Evolutionary conservation across 768 basidiomycete genomes (phyloP).

Genomic region (Trametes gibbosa): DNA sequence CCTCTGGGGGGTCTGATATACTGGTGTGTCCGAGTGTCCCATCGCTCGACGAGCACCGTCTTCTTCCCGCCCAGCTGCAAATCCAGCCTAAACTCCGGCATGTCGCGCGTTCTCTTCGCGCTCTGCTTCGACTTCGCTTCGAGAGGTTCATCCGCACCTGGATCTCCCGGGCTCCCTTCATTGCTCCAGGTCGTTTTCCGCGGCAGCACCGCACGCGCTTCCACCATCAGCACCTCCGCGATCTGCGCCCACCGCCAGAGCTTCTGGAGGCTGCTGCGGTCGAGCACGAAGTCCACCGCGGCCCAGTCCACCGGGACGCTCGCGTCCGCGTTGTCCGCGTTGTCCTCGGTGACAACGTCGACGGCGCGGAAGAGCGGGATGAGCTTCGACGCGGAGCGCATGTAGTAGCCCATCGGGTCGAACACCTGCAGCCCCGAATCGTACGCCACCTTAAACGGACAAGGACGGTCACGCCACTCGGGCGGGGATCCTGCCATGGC

Average conservation of each 20-base stretch:
- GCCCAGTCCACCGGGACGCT: conserved; percentile 42
- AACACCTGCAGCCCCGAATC: conserved; percentile 49
- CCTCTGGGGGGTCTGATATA: conserved; percentile 25
- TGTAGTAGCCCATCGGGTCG: conserved; percentile 55
- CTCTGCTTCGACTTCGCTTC: neutral
- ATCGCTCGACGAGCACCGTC: conserved; percentile 61
- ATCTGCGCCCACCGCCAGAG: conserved; percentile 51
- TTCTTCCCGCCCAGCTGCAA: conserved; percentile 53
- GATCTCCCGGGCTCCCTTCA: neutral
- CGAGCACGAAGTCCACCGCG: conserved; percentile 47
- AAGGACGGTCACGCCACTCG: conserved; percentile 44
- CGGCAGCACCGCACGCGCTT: neutral
- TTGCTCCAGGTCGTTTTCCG: neutral
- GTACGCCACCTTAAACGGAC: conserved; percentile 51
- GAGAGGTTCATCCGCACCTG: neutral
- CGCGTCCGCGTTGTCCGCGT: conserved; percentile 22
- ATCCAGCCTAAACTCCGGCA: conserved; percentile 58
- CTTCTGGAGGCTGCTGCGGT: conserved; percentile 64
- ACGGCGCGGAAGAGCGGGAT: conserved; percentile 60
- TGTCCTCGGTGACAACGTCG: conserved; percentile 33
- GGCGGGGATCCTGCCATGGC: conserved; percentile 53
- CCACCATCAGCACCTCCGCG: neutral
- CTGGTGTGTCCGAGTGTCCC: conserved; percentile 42
- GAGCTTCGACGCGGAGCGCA: conserved; percentile 34
- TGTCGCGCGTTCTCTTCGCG: conserved; percentile 17